A percentile compares a stretch with the other conserved stretches of the same genome.
Evolutionary conservation across 768 basidiomycete genomes (phyloP).

Genomic region (Lactarius vividus): DNA sequence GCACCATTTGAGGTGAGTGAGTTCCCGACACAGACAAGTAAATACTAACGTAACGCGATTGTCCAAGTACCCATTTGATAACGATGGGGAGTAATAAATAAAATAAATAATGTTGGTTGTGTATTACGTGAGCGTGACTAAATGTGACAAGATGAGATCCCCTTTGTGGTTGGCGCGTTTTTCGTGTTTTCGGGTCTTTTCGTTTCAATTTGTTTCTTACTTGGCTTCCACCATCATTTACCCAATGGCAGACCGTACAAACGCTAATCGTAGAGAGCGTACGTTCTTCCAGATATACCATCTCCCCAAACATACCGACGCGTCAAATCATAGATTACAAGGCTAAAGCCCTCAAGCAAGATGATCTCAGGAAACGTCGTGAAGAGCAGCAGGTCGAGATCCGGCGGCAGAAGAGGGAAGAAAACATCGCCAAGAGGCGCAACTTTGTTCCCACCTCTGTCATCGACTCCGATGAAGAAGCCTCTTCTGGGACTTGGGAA

Average conservation of each 20-base stretch:
- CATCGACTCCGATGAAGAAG: slow-evolving; percentile 91
- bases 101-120: slow-evolving; percentile 5
- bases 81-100: slow-evolving; percentile 53
- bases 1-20: slow-evolving; percentile 76
- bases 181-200: slow-evolving; percentile 22
- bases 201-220: slow-evolving; percentile 9
- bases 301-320: slow-evolving; percentile 37
- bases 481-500: slow-evolving; percentile 66
- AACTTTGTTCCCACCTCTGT: slow-evolving; percentile 79
- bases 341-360: slow-evolving; percentile 85
- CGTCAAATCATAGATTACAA: slow-evolving; percentile 67
- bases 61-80: slow-evolving; percentile 79
- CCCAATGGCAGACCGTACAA: slow-evolving; percentile 25
- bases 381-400: slow-evolving; percentile 99
- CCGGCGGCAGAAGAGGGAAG: slow-evolving; percentile 96
- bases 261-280: slow-evolving; percentile 28
- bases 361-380: slow-evolving; percentile 92
- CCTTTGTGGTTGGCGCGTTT: slow-evolving; percentile 12
- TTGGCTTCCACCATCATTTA: slow-evolving; percentile 14
- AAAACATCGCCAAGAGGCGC: slow-evolving; percentile 96
- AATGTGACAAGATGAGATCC: slow-evolving; percentile 16
- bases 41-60: not conserved
- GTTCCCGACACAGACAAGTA: slow-evolving; percentile 27
- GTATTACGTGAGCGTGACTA: slow-evolving; percentile 19
- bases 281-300: slow-evolving; percentile 2